Evolutionary conservation across 129 eudicot species (phyloP).

Genomic region (Rutidosis leptorrhynchoides): DNA sequence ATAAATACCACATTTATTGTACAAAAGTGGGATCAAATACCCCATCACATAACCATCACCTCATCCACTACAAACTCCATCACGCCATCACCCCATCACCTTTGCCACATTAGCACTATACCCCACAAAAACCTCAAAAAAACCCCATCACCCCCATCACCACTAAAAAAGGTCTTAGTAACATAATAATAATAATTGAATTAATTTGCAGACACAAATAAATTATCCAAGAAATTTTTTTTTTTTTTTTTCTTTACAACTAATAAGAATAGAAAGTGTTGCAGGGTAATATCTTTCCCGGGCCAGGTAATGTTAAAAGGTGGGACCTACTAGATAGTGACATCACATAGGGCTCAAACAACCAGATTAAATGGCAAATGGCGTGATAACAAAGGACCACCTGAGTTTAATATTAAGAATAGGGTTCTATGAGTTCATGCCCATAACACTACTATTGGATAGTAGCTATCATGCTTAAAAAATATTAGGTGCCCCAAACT

Average conservation of each 20-base stretch:
- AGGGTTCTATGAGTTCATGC: neutral
- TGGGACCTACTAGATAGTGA: too few relatives aligned
- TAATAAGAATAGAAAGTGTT: neutral
- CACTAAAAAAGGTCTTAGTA: too few relatives aligned
- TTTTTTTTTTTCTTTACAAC: neutral
- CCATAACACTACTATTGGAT: neutral
- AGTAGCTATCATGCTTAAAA: neutral
- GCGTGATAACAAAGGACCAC: neutral
- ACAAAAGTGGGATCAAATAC: too few relatives aligned
- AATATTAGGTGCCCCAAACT: neutral
- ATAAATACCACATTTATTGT: too few relatives aligned
- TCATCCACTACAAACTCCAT: too few relatives aligned
- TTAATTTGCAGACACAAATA: too few relatives aligned
- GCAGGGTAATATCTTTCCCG: neutral
- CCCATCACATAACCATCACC: too few relatives aligned
- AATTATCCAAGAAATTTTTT: neutral
- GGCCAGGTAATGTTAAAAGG: neutral
- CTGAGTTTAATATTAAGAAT: neutral
- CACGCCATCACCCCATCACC: too few relatives aligned
- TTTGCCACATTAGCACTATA: too few relatives aligned
- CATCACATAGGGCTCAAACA: neutral
- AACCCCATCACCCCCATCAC: too few relatives aligned
- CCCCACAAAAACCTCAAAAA: too few relatives aligned
- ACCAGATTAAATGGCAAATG: neutral
- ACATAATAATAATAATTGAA: too few relatives aligned